Base-by-base conservation (phyloP, 345 rosid species). In the Conringia planisiliqua region DNA sequence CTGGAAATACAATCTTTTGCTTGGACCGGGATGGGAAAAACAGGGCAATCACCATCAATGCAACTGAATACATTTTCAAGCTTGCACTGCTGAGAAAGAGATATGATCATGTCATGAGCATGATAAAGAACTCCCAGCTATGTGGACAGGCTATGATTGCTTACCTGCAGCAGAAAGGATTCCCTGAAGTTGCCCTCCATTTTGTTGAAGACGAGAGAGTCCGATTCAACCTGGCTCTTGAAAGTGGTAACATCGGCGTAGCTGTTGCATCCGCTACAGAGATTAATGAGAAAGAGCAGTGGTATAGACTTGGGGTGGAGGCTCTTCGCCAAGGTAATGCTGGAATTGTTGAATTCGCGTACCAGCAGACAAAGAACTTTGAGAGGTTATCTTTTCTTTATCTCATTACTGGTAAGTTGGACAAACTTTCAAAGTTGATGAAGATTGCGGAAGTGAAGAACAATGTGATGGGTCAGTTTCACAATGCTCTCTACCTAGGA, bases 61-160 rank as follows among this genome's bases (percentile, higher is more conserved):
- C 99, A 7, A 85, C 97, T 0, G 97, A 95, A 58, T 95, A 95
- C 76, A 83, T 87, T 70, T 95, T 95, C 88, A 92, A 95, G 84
- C 84, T 90, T 18, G 79, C 97, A 18, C 82, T 95, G 22, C 69
- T 92, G 82, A 85, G 80, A 76, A 92, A 92, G 87, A 90, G 83
- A 50, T 95, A 85, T 76, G 97, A 95, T 57, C 83, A 89, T 80
- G 99, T 92, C 47, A 89, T 92, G 97, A 86, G 87, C 83, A 95
- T 95, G 99, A 95, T 95, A 66, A 90, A 81, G 85, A 89, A 86
- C 77, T 90, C 97, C 10, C 92, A 90, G 84, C 97, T 95, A 26
- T 90, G 97, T 79, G 99, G 99, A 47, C 93, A 95, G 81, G 97
- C 97, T 44, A 83, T 95, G 97, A 90, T 92, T 70, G 93, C 99